These are phyloP conservation scores for Pythium coloratum DNA, from an alignment of 352 stramenopile genomes.

Conservation along the genomic window DNA sequence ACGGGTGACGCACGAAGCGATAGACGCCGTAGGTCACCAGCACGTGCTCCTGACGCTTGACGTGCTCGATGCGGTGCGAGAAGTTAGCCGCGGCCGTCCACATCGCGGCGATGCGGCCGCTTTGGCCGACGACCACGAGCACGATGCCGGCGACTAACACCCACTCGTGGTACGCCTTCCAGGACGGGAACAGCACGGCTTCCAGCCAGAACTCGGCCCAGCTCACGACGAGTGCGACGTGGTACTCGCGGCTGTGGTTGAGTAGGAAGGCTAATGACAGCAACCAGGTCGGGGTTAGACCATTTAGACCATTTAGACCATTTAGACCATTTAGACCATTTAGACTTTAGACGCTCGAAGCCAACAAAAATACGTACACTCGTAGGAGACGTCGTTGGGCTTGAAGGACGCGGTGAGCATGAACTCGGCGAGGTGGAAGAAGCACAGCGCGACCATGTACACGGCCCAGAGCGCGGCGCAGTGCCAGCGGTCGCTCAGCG, in stretches of 20 bases:
- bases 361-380: constrained; percentile 43
- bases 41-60: constrained; percentile 92
- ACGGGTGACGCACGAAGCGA: constrained; percentile 92
- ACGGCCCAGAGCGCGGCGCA: constrained; percentile 69
- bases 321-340: not conserved
- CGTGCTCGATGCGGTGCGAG: constrained; percentile 94
- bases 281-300: not conserved
- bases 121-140: constrained; percentile 85
- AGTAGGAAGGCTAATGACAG: constrained; percentile 74
- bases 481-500: constrained; percentile 35
- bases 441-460: constrained; percentile 73
- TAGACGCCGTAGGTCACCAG: constrained; percentile 94
- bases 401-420: constrained; percentile 80
- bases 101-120: constrained; percentile 91
- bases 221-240: constrained; percentile 78
- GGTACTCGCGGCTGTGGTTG: constrained; percentile 91
- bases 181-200: constrained; percentile 67
- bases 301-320: not conserved
- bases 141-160: constrained; percentile 63
- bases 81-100: constrained; percentile 93
- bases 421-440: constrained; percentile 88
- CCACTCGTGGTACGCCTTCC: constrained; percentile 59
- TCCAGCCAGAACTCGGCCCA: constrained; percentile 92
- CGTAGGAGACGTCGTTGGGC: constrained; percentile 74
- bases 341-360: not conserved